Conservation (phyloP, 139 green algal species). For the Pleodorina starrii region DNA sequence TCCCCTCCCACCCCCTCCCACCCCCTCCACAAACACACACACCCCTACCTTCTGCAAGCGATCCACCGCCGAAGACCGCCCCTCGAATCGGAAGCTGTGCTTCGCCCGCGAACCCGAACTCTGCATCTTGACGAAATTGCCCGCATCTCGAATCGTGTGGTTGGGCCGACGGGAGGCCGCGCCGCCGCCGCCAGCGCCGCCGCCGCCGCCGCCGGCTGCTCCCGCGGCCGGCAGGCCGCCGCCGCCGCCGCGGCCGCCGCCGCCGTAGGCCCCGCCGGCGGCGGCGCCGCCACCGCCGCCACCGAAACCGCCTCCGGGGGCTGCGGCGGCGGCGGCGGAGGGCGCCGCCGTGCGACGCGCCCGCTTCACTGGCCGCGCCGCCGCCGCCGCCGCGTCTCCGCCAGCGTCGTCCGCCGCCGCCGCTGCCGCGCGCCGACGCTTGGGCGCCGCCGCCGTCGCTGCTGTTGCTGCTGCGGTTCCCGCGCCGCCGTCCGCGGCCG, state of each 20-base stretch:
- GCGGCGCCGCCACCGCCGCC: not conserved
- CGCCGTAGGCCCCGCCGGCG: not conserved
- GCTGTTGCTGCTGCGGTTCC: not conserved
- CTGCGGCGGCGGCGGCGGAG: not conserved
- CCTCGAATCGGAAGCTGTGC: slow-evolving; percentile 51
- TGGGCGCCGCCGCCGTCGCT: not conserved
- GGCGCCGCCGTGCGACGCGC: not conserved
- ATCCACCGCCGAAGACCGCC: slow-evolving; percentile 8
- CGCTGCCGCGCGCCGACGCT: not conserved
- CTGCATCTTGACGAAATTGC: slow-evolving; percentile 50
- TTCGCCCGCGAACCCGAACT: slow-evolving; percentile 21
- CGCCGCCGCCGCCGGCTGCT: slow-evolving; percentile 13
- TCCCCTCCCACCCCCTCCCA: too few species aligned
- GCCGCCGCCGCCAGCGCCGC: not conserved
- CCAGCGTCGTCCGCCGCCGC: not conserved
- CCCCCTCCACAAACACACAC: too few species aligned
- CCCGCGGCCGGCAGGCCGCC: not conserved
- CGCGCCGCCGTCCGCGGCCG: not conserved
- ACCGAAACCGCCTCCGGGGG: not conserved
- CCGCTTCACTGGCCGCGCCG: not conserved
- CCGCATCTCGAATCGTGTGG: slow-evolving; percentile 26
- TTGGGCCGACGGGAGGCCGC: not conserved
- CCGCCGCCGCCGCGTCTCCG: not conserved
- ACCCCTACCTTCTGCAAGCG: slow-evolving; percentile 6
- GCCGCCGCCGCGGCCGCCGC: not conserved